A percentile compares a stretch with the other conserved stretches of the same genome.
phyloP scores from a whole-genome alignment of 768 basidiomycete genomes.

The Rhizopogon vesiculosus region DNA sequence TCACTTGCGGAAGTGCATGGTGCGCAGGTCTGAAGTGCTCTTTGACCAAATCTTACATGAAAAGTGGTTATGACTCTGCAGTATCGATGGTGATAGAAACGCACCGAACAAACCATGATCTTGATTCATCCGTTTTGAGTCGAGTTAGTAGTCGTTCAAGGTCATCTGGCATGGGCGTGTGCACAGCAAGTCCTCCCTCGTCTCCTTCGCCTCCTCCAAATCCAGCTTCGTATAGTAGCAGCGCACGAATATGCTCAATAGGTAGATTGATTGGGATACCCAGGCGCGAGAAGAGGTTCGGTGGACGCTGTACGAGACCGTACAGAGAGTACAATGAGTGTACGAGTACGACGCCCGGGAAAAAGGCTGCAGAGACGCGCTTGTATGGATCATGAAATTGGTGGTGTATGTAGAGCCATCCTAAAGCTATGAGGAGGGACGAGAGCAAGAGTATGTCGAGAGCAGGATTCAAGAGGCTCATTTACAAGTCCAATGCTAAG shows the following conservation, averaged over 20 bases:
- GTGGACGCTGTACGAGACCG: constrained; percentile 42
- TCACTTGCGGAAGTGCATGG: constrained; percentile 61
- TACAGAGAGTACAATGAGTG: constrained; percentile 51
- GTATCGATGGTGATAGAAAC: constrained; percentile 9
- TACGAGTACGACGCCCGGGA: constrained; percentile 38
- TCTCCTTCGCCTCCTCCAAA: constrained; percentile 20
- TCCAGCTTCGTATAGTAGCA: constrained; percentile 40
- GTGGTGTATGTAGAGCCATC: constrained; percentile 8
- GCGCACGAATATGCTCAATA: constrained; percentile 44
- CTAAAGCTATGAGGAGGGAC: constrained; percentile 8
- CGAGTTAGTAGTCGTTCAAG: constrained; percentile 50
- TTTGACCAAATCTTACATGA: constrained; percentile 58
- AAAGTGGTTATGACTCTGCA: neutral
- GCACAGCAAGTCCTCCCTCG: constrained; percentile 6
- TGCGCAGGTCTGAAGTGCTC: constrained; percentile 56
- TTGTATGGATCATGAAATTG: constrained; percentile 7
- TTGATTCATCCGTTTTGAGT: constrained; percentile 52
- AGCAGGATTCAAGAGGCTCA: neutral
- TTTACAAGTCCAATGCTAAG: neutral
- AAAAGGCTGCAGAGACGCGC: constrained; percentile 10
- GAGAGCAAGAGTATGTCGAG: neutral
- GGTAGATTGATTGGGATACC: constrained; percentile 50
- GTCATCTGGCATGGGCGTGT: constrained; percentile 34
- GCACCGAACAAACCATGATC: constrained; percentile 57
- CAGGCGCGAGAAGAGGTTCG: constrained; percentile 59